Conservation (phyloP, 768 basidiomycete species). For the Tremella fuciformis region DNA sequence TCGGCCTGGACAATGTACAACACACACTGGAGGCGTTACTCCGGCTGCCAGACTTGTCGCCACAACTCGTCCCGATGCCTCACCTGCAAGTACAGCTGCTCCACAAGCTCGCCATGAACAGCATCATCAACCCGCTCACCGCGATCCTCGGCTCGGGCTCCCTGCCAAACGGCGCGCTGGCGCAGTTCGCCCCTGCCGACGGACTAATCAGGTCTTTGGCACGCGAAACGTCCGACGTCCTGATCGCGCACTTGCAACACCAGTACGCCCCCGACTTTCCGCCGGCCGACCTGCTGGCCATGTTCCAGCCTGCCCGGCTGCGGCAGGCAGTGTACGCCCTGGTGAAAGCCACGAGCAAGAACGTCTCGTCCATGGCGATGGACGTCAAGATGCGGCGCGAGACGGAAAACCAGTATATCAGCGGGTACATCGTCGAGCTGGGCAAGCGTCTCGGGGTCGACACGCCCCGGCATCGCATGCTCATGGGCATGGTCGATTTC, state of each 20-base stretch:
- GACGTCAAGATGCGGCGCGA: conserved; percentile 62
- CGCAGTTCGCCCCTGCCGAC: conserved; percentile 55
- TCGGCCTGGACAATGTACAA: conserved; percentile 61
- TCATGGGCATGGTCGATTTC: conserved; percentile 48
- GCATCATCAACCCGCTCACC: conserved; percentile 79
- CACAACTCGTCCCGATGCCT: conserved; percentile 65
- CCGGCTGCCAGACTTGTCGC: conserved; percentile 58
- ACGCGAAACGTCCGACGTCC: conserved; percentile 66
- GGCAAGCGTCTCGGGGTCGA: conserved; percentile 61
- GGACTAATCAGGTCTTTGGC: conserved; percentile 62
- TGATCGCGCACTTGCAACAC: conserved; percentile 52
- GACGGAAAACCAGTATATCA: conserved; percentile 79
- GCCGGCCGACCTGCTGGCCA: conserved; percentile 23
- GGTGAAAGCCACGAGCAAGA: conserved; percentile 57
- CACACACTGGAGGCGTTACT: conserved; percentile 67
- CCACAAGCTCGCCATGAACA: conserved; percentile 76
- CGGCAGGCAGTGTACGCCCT: conserved; percentile 62
- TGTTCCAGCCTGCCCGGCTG: conserved; percentile 54
- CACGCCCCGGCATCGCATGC: conserved; percentile 56
- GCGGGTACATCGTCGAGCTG: conserved; percentile 71
- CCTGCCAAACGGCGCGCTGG: conserved; percentile 74
- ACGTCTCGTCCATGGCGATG: conserved; percentile 75
- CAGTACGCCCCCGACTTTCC: conserved; percentile 20
- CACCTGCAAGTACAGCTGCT: conserved; percentile 69
- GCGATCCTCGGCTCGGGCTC: conserved; percentile 61